Evolutionary conservation across 225 moss, liverwort and hornwort genomes (phyloP), one percentile per base, ranked within the genome.

Genomic region (Thuidium tamariscinum): DNA sequence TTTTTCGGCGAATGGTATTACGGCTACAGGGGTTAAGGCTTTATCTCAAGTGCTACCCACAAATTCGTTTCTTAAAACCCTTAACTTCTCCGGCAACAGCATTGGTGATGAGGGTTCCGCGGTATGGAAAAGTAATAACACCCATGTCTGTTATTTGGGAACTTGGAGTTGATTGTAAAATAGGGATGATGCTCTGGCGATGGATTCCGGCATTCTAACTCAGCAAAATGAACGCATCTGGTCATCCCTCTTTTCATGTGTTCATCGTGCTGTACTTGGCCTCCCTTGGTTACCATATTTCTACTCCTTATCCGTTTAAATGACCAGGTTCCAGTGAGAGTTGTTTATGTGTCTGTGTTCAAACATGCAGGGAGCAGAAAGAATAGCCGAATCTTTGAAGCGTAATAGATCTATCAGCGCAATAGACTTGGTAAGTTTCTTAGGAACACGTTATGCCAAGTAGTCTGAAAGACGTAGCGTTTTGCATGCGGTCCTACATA

Each of bases 1-100:
- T 89, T 98, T 99, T 73, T 99, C 95, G 79, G 97, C 98, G 16
- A 99, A 99, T 87, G 94, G 91, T 64, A 97, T 97, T 48, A 95
- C 97, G 37, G 95, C 97, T 44, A 89, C 72, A 14, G 97, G 97
- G 41, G 89, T 99, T 22, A 96, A 96, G 89, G 96, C 98, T 54
- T 83, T 99, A 51, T 94, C 95, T 57, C 98, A 99, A 90, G 96
- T 99, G 61, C 89, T 99, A 42, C 97, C 96, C 10, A 94, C 98
- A 32, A 99, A 97, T 81, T 89, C 91, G 29, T 97, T 94, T 82
- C 85, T 99, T 83, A 96, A 95, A 89, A 95, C 89, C 66, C 89
- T 97, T 20, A 99, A 95, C 68, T 85, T 99, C 51, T 99, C 98
- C 16, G 97, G 97, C 90, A 99, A 99, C 88, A 94, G 90, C 77